These are phyloP conservation scores for Termitomyces sp. DNA, from an alignment of 768 basidiomycete species.

Conservation along the genomic window DNA sequence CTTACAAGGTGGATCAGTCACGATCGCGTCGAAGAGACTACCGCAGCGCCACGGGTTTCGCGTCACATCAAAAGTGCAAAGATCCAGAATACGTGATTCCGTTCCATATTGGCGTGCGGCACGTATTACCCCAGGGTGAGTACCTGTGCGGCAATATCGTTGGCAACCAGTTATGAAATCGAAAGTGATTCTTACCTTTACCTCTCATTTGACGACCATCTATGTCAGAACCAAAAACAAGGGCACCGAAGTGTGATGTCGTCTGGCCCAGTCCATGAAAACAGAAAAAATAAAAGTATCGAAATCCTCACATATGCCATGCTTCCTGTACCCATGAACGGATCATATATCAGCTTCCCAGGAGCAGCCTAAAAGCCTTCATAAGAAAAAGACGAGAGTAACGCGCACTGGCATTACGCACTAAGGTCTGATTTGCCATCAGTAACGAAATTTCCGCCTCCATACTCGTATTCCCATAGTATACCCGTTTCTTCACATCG, in stretches of 20 bases:
- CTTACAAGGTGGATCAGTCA: slow-evolving; percentile 94
- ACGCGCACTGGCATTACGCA: slow-evolving; percentile 26
- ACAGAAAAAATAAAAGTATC: neutral
- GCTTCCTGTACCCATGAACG: slow-evolving; percentile 92
- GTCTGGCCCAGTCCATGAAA: slow-evolving; percentile 47
- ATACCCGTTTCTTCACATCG: slow-evolving; percentile 86
- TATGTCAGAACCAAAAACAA: slow-evolving; percentile 90
- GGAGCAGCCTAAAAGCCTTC: slow-evolving; percentile 60
- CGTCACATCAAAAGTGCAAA: slow-evolving; percentile 93
- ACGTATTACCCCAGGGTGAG: slow-evolving; percentile 68
- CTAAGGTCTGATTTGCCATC: slow-evolving; percentile 96
- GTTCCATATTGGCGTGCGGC: slow-evolving; percentile 87
- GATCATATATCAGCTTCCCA: slow-evolving; percentile 93
- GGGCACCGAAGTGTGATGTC: slow-evolving; percentile 82
- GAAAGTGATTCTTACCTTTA: slow-evolving; percentile 53
- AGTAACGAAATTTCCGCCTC: slow-evolving; percentile 92
- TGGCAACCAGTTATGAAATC: neutral
- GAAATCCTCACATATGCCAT: slow-evolving; percentile 70
- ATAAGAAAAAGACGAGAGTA: slow-evolving; percentile 1
- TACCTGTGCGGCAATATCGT: slow-evolving; percentile 26
- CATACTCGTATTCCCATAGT: slow-evolving; percentile 98
- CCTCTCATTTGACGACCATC: slow-evolving; percentile 98
- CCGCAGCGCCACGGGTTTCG: slow-evolving; percentile 87
- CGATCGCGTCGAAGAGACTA: slow-evolving; percentile 87
- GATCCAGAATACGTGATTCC: slow-evolving; percentile 69